Conservation (phyloP, 2,329 filamentous ascomycete species). For the Ophiosphaerella herpotricha region DNA sequence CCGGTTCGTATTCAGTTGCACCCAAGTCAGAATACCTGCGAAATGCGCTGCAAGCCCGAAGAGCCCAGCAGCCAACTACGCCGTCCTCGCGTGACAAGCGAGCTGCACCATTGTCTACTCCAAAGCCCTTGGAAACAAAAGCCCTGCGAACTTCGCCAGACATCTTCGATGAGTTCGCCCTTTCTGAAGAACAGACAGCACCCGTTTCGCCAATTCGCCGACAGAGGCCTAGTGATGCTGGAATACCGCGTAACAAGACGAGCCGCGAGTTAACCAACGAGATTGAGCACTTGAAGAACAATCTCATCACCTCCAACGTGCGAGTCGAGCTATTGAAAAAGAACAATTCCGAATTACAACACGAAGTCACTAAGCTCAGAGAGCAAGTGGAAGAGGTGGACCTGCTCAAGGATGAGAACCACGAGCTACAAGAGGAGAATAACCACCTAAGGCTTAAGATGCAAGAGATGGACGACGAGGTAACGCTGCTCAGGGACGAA, state of each 20-base stretch:
- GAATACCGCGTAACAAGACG: conserved; percentile 29
- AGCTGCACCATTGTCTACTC: conserved; percentile 5
- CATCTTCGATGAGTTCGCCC: conserved; percentile 31
- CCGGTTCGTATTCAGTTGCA: conserved; percentile 23
- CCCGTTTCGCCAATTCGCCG: conserved; percentile 35
- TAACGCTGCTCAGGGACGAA: conserved; percentile 18
- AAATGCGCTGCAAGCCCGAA: conserved; percentile 37
- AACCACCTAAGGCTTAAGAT: conserved; percentile 23
- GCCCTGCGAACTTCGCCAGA: conserved; percentile 17
- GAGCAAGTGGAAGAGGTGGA: conserved; percentile 34
- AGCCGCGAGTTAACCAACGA: conserved; percentile 36
- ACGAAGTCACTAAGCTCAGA: conserved; percentile 27
- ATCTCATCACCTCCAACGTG: conserved; percentile 38
- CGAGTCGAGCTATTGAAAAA: conserved; percentile 37
- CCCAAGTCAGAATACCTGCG: conserved; percentile 43
- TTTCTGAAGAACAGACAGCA: conserved; percentile 36
- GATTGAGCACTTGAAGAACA: conserved; percentile 29
- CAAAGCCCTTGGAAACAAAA: conserved; percentile 7
- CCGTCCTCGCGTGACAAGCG: conserved; percentile 12
- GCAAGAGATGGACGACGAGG: conserved; percentile 25
- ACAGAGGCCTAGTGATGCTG: conserved; percentile 31
- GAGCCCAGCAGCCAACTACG: conserved; percentile 28
- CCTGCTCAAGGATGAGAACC: conserved; percentile 29
- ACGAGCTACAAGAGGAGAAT: conserved; percentile 33
- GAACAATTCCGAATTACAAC: conserved; percentile 36